phyloP scores from a whole-genome alignment of 2,329 filamentous ascomycete genomes.

The Penicillium olsonii region DNA sequence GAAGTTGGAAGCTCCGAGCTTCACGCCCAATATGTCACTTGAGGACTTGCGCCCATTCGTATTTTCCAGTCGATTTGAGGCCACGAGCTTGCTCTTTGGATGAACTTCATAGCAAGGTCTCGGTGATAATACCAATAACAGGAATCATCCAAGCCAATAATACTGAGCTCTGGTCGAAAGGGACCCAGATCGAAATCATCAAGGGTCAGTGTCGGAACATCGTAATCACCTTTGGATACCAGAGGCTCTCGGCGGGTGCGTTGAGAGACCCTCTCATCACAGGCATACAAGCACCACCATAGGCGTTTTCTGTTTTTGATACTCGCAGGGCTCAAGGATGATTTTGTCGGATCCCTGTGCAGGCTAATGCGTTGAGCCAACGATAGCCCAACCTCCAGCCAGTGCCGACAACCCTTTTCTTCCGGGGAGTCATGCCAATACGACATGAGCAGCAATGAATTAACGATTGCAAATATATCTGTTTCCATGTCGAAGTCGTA shows the following conservation, averaged over 20 bases:
- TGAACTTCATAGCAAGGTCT: neutral
- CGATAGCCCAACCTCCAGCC: neutral
- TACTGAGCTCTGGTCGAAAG: neutral
- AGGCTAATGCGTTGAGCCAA: neutral
- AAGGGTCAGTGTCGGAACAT: neutral
- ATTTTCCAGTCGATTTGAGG: neutral
- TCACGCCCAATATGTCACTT: too few species aligned
- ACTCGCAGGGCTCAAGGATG: neutral
- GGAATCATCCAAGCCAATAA: neutral
- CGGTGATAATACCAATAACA: neutral
- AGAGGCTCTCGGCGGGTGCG: neutral
- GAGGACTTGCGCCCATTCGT: neutral
- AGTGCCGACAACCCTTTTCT: neutral
- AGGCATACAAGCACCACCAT: neutral
- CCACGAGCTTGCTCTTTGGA: neutral
- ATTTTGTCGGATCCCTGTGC: neutral
- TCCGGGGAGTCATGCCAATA: neutral
- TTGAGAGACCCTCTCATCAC: neutral
- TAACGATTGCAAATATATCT: neutral
- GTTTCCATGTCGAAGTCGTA: neutral
- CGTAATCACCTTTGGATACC: neutral
- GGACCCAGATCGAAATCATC: neutral
- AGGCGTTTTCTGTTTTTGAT: neutral
- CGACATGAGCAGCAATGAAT: neutral
- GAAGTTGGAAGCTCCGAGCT: too few species aligned